A percentile compares a stretch with the other conserved stretches of the same genome.
Conservation (phyloP, 1,139 yeast genomes). For the Saccharomyces uvarum region DNA sequence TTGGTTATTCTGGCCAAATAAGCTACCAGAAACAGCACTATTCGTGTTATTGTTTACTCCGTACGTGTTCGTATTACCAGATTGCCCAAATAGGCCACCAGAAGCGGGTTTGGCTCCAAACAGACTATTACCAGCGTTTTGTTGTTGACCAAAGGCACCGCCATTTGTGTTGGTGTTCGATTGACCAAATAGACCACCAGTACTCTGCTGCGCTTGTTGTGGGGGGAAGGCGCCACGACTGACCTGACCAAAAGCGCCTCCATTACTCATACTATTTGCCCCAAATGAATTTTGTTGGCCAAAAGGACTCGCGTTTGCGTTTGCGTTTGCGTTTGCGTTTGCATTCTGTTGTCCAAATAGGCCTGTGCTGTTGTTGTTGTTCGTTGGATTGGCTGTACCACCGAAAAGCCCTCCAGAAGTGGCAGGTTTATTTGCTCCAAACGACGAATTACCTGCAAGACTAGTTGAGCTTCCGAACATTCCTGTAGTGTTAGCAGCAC, state of each 20-base stretch:
- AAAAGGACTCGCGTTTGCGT: slow-evolving; percentile 8
- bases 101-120: slow-evolving; percentile 27
- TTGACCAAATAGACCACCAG: slow-evolving; percentile 33
- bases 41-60: slow-evolving; percentile 8
- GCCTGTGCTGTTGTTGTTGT: slow-evolving; percentile 27
- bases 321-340: slow-evolving; percentile 3
- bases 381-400: slow-evolving; percentile 5
- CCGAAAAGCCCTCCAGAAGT: slow-evolving; percentile 19
- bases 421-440: slow-evolving; percentile 9
- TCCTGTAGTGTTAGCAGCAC: slow-evolving; percentile 18
- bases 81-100: slow-evolving; percentile 6
- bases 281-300: slow-evolving; percentile 11
- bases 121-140: slow-evolving; percentile 23
- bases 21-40: slow-evolving; percentile 17
- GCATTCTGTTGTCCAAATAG: slow-evolving; percentile 4
- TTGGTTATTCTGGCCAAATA: slow-evolving; percentile 27
- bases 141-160: slow-evolving; percentile 9
- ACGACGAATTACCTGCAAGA: slow-evolving; percentile 2
- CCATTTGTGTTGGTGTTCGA: not conserved
- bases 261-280: slow-evolving; percentile 14
- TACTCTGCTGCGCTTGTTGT: slow-evolving; percentile 9
- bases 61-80: slow-evolving; percentile 4
- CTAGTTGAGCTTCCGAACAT: slow-evolving; percentile 7
- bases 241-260: slow-evolving; percentile 30
- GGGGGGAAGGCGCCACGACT: slow-evolving; percentile 13